Percentiles rank a stretch among this genome's conserved stretches.
Conservation (phyloP, 768 basidiomycete species). For the Pleurotus djamor region DNA sequence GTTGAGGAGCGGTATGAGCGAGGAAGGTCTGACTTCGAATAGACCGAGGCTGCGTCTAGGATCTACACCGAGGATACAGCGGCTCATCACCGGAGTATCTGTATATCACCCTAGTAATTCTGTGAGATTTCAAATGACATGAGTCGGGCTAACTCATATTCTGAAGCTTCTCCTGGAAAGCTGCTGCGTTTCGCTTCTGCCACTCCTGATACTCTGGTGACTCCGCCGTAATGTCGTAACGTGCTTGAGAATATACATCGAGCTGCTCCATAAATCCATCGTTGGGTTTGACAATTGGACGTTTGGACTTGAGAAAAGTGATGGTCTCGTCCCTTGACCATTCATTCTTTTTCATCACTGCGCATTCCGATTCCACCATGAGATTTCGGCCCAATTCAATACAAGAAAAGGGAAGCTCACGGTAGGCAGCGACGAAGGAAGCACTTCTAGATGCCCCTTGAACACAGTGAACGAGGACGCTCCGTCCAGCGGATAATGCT, state of each 20-base stretch:
- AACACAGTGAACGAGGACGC: slow-evolving; percentile 67
- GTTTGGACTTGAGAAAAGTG: background rate
- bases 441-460: slow-evolving; percentile 68
- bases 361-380: background rate
- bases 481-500: slow-evolving; percentile 54
- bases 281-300: background rate
- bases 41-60: too few relatives aligned
- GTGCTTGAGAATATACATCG: background rate
- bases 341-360: slow-evolving; percentile 4
- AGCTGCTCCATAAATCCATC: slow-evolving; percentile 4
- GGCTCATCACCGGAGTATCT: too few relatives aligned
- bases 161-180: background rate
- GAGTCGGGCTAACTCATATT: background rate
- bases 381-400: background rate
- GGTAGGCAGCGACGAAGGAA: slow-evolving; percentile 72
- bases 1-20: too few relatives aligned
- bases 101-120: too few relatives aligned
- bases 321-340: slow-evolving; percentile 3
- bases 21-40: too few relatives aligned
- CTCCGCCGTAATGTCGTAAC: background rate
- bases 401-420: slow-evolving; percentile 35
- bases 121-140: background rate
- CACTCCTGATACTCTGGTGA: background rate
- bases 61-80: too few relatives aligned
- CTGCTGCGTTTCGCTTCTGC: background rate